These are phyloP conservation scores for Letharia lupina DNA, from an alignment of 495 filamentous ascomycete genomes.

Conservation along the genomic window DNA sequence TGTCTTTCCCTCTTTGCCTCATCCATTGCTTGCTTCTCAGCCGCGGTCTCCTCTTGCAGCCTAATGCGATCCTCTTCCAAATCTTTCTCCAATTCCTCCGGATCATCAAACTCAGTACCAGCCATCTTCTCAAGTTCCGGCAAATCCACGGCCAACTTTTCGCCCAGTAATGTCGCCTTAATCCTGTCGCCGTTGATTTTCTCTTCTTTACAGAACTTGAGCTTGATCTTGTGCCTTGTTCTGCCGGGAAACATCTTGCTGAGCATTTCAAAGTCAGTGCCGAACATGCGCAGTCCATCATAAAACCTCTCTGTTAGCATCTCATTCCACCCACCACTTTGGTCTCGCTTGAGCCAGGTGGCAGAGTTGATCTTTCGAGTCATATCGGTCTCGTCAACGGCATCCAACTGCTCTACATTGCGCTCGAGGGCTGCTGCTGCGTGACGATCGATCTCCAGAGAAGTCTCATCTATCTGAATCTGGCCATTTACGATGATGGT, in stretches of 20 bases:
- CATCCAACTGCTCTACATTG: slow-evolving; percentile 48
- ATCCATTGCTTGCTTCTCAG: slow-evolving; percentile 39
- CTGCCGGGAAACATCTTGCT: slow-evolving; percentile 69
- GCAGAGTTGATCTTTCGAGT: slow-evolving; percentile 65
- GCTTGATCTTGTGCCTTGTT: slow-evolving; percentile 70
- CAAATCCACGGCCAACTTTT: slow-evolving; percentile 53
- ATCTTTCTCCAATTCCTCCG: slow-evolving; percentile 49
- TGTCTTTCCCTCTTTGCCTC: slow-evolving; percentile 31
- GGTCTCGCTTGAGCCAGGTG: slow-evolving; percentile 62
- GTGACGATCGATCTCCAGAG: slow-evolving; percentile 71
- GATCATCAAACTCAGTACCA: slow-evolving; percentile 44
- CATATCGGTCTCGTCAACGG: slow-evolving; percentile 73
- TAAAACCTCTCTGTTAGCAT: slow-evolving; percentile 80
- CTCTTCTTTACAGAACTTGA: slow-evolving; percentile 92
- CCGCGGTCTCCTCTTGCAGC: slow-evolving; percentile 59
- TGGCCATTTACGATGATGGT: slow-evolving; percentile 75
- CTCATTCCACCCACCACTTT: slow-evolving; percentile 66
- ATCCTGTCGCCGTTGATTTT: slow-evolving; percentile 60
- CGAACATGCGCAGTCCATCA: slow-evolving; percentile 72
- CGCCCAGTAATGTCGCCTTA: slow-evolving; percentile 56
- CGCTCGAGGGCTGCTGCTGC: slow-evolving; percentile 51
- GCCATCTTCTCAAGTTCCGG: slow-evolving; percentile 58
- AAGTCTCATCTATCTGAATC: slow-evolving; percentile 71
- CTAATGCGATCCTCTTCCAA: slow-evolving; percentile 63
- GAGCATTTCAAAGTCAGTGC: slow-evolving; percentile 89